Evolutionary conservation across 2,329 filamentous ascomycete genomes (phyloP), one percentile per base, ranked within the genome.

Genomic region (Xylariaceae sp.): DNA sequence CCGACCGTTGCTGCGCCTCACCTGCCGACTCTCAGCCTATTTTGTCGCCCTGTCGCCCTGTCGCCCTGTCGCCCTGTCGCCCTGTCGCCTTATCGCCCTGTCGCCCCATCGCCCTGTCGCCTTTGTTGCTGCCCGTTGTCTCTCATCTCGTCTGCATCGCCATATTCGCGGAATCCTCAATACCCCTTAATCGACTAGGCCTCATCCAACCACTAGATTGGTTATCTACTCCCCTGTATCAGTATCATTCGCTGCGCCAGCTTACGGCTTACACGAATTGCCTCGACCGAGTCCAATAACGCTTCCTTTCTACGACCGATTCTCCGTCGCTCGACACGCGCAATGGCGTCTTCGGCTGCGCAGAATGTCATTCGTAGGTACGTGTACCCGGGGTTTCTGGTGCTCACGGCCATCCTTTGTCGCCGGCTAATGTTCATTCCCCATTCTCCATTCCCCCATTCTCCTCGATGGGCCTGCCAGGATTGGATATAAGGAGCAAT

Each of bases 351-450:
- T 59, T 61, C 67, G 53, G 64, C 62, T 59, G 59, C 67, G 51
- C 70, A 70, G 55, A 75, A 75, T 70, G 73, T 75, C 56, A 75
- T 75, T 67, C 71, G 73, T 67, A 74, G 73, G 73, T 71, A 69
- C 50, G 68, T 65, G 31, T 40, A 29, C 12, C 19, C 35, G 12
- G 39, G n/a, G 3, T 51, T 37, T 44, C 50, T 49, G 34, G 49
- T 43, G 54, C 32, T 30, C 29, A 48, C 44, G 47, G 50, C 43
- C 6, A 40, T 47, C 30, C 31, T 35, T 30, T 46, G 41, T 44
- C 3, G 9, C 43, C 29, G 44, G 32, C 32, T 39, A 44, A 32
- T 30, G 29, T 37, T 12, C 19, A 30, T n/a, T 30, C 27, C 9
- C 1, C 8, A 5, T 1, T 31, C 11, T 29, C 8, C 11, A 26